A percentile compares a stretch with the other conserved stretches of the same genome.
Evolutionary conservation across 2,329 filamentous ascomycete genomes (phyloP).

Genomic region (Colletotrichum graminicola): DNA sequence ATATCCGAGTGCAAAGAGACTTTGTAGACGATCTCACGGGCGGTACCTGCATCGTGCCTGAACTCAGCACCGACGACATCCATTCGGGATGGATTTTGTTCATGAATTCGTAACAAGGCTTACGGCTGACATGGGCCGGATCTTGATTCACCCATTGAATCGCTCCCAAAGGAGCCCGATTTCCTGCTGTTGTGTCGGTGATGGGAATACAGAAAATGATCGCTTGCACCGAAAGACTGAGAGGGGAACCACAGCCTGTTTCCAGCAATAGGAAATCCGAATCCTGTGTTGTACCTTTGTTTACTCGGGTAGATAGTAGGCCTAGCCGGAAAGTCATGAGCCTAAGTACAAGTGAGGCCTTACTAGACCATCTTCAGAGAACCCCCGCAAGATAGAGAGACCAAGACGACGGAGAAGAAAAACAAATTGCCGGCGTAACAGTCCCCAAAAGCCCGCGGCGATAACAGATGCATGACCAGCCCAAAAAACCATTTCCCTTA

Average conservation of each 20-base stretch:
- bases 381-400: background rate
- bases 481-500: conserved; percentile 2
- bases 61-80: background rate
- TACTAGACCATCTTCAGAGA: background rate
- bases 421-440: background rate
- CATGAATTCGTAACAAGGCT: background rate
- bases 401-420: background rate
- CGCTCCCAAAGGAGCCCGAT: background rate
- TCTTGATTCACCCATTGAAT: background rate
- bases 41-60: conserved; percentile 1
- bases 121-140: background rate
- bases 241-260: background rate
- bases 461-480: background rate
- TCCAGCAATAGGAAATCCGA: background rate
- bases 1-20: background rate
- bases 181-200: background rate
- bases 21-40: background rate
- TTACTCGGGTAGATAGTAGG: background rate
- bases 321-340: background rate
- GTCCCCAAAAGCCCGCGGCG: background rate
- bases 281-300: background rate
- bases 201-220: background rate
- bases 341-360: background rate
- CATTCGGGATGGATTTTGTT: conserved; percentile 17
- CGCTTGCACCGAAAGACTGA: background rate